Evolutionary conservation across 192 early-diverging fungal species (phyloP).

Genomic region (Thamnidium elegans): DNA sequence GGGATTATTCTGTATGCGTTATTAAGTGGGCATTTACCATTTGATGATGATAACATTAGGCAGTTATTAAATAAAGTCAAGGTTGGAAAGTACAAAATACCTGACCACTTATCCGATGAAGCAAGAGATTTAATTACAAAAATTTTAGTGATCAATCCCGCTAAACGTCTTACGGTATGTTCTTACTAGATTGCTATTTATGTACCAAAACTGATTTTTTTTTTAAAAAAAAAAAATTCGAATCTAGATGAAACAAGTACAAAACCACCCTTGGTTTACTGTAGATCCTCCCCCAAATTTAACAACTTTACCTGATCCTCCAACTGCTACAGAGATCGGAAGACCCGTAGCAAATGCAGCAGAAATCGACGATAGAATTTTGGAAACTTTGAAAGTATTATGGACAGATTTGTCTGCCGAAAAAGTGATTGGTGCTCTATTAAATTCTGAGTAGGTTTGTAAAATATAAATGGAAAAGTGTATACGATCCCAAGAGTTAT

Average conservation of each 20-base stretch:
- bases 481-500: neutral
- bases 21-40: conserved; percentile 69
- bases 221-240: too few species aligned
- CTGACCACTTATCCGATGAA: conserved; percentile 27
- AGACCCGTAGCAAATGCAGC: conserved; percentile 10
- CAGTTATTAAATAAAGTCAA: conserved; percentile 55
- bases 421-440: conserved; percentile 22
- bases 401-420: conserved; percentile 32
- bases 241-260: conserved; percentile 51
- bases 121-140: conserved; percentile 38
- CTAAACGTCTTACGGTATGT: conserved; percentile 47
- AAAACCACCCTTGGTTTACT: conserved; percentile 60
- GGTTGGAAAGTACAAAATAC: conserved; percentile 40
- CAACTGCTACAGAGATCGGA: conserved; percentile 21
- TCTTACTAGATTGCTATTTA: neutral
- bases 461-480: neutral
- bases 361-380: conserved; percentile 34
- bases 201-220: neutral
- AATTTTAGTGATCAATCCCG: conserved; percentile 40
- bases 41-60: conserved; percentile 74
- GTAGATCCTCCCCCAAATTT: conserved; percentile 14
- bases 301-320: conserved; percentile 24
- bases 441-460: conserved; percentile 27
- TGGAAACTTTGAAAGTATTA: conserved; percentile 28
- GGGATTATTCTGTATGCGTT: conserved; percentile 74